These are phyloP conservation scores for Myxozyma neglecta DNA, from an alignment of 805 yeast genomes.

Conservation along the genomic window DNA sequence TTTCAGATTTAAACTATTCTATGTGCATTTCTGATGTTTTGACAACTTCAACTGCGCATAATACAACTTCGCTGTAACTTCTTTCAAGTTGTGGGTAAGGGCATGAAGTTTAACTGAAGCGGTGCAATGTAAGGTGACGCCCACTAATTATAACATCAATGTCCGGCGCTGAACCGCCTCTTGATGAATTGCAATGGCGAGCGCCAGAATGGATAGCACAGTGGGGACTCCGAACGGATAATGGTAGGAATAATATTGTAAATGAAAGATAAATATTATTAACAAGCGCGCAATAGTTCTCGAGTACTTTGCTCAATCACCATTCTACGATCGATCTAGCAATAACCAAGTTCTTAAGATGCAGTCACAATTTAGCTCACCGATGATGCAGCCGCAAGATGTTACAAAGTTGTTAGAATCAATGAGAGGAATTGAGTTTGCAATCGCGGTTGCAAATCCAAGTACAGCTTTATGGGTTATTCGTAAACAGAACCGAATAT, in stretches of 20 bases:
- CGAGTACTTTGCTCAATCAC: constrained; percentile 90
- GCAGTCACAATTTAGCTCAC: constrained; percentile 84
- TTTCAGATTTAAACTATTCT: background rate
- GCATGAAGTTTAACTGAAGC: background rate
- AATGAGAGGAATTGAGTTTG: constrained; percentile 84
- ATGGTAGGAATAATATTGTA: constrained; percentile 44
- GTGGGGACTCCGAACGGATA: constrained; percentile 77
- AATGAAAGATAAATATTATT: background rate
- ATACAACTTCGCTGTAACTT: too few species aligned
- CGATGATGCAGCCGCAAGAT: constrained; percentile 43
- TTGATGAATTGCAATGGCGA: constrained; percentile 72
- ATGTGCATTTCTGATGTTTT: too few species aligned
- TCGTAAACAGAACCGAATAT: constrained; percentile 70
- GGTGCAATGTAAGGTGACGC: too few species aligned
- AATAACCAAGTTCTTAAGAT: constrained; percentile 92
- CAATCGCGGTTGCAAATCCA: constrained; percentile 70
- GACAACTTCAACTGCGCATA: too few species aligned
- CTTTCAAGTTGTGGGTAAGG: too few species aligned
- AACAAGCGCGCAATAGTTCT: constrained; percentile 45
- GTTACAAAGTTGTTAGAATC: constrained; percentile 57
- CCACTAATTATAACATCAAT: too few species aligned
- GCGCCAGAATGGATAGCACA: constrained; percentile 96
- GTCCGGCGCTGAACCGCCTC: background rate
- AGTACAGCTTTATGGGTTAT: constrained; percentile 88
- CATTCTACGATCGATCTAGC: constrained; percentile 90